Percentiles rank a stretch among this genome's conserved stretches.
Conservation (phyloP, 768 basidiomycete species). For the Cystobasidium tubakii region DNA sequence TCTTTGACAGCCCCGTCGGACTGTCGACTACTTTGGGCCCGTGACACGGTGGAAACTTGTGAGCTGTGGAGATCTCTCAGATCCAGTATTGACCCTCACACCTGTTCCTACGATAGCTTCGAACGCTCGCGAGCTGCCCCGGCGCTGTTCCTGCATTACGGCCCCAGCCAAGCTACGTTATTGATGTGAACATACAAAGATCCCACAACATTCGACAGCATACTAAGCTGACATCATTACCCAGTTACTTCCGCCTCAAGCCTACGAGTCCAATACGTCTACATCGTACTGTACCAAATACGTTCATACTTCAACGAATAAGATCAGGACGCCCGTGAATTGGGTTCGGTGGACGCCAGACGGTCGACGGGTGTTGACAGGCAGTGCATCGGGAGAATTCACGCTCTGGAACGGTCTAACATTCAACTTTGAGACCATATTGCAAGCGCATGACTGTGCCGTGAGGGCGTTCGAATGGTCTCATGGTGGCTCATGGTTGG, state of each 20-base stretch:
- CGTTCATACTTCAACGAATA: constrained; percentile 96
- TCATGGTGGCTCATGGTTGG: constrained; percentile 85
- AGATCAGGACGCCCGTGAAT: constrained; percentile 93
- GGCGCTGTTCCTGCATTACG: constrained; percentile 53
- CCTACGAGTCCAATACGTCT: constrained; percentile 82
- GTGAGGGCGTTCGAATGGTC: constrained; percentile 85
- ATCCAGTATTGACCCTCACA: neutral
- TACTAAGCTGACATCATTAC: neutral
- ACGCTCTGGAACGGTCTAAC: constrained; percentile 98
- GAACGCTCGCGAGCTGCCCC: constrained; percentile 25
- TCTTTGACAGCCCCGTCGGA: constrained; percentile 57
- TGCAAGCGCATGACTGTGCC: constrained; percentile 84
- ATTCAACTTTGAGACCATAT: constrained; percentile 98
- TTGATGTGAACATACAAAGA: constrained; percentile 62
- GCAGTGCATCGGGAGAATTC: constrained; percentile 94
- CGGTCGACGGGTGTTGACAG: constrained; percentile 83
- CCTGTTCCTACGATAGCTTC: neutral
- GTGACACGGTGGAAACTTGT: constrained; percentile 82
- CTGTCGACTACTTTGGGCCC: constrained; percentile 88
- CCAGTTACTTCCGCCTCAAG: constrained; percentile 87
- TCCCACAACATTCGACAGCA: neutral
- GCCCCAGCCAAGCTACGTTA: constrained; percentile 70
- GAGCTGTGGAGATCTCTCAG: no score
- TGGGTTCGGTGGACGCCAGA: constrained; percentile 97
- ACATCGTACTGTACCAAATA: constrained; percentile 95